phyloP scores from a whole-genome alignment of 2,329 filamentous ascomycete species.

The Leptographium wingfieldii region DNA sequence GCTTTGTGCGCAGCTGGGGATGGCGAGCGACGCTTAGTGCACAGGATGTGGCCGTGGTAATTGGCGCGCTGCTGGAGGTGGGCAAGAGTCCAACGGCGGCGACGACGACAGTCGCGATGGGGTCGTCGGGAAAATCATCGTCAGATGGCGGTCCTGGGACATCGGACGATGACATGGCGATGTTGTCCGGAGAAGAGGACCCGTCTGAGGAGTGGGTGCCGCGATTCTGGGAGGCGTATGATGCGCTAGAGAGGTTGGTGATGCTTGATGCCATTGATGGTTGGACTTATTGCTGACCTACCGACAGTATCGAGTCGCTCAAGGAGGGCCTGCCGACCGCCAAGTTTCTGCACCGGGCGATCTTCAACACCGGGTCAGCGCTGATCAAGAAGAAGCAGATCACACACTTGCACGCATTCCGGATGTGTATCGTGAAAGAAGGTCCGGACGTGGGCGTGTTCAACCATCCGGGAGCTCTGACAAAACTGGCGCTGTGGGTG shows the following conservation, averaged over 20 bases:
- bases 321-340: slow-evolving; percentile 69
- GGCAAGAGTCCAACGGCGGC: slow-evolving; percentile 43
- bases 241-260: slow-evolving; percentile 54
- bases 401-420: slow-evolving; percentile 80
- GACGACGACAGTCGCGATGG: slow-evolving; percentile 18
- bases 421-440: slow-evolving; percentile 92
- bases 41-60: slow-evolving; percentile 83
- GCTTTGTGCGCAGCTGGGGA: slow-evolving; percentile 93
- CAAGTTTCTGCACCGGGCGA: slow-evolving; percentile 81
- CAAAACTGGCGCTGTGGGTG: slow-evolving; percentile 89
- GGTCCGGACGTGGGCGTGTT: slow-evolving; percentile 86
- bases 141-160: slow-evolving; percentile 27
- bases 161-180: slow-evolving; percentile 28
- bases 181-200: slow-evolving; percentile 26
- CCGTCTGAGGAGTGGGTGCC: slow-evolving; percentile 47
- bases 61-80: slow-evolving; percentile 86
- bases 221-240: slow-evolving; percentile 61
- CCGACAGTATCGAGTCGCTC: slow-evolving; percentile 56
- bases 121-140: slow-evolving; percentile 18
- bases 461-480: slow-evolving; percentile 81
- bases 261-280: slow-evolving; percentile 12
- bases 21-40: slow-evolving; percentile 92
- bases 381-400: slow-evolving; percentile 91
- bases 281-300: background rate
- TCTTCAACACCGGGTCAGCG: slow-evolving; percentile 82